Conservation (phyloP, 2,329 filamentous ascomycete species). For the Colletotrichum gigasporum region DNA sequence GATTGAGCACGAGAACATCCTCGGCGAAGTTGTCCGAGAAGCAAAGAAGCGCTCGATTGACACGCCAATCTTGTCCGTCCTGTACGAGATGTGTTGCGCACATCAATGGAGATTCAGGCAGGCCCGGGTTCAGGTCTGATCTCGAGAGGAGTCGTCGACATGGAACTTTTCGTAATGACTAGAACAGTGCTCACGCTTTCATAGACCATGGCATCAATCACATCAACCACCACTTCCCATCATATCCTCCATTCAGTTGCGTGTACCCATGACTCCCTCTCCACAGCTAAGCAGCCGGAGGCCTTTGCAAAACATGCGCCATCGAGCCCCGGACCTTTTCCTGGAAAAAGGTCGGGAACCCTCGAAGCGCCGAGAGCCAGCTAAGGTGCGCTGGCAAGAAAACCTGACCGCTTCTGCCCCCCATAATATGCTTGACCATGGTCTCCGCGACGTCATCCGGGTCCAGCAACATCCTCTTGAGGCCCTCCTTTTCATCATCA, state of each 20-base stretch:
- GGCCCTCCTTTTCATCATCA: not conserved
- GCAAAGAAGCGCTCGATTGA: slow-evolving; percentile 53
- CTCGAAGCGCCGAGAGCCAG: not conserved
- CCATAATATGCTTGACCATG: not conserved
- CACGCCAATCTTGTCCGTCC: slow-evolving; percentile 57
- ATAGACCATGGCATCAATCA: too few relatives aligned
- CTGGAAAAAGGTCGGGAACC: not conserved
- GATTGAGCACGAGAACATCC: slow-evolving; percentile 59
- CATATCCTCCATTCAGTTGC: too few relatives aligned
- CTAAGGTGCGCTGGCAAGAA: not conserved
- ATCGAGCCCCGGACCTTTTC: not conserved
- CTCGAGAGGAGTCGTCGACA: too few relatives aligned
- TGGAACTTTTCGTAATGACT: too few relatives aligned
- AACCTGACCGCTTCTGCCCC: not conserved
- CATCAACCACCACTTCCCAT: too few relatives aligned
- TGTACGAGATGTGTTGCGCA: slow-evolving; percentile 58
- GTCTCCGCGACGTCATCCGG: not conserved
- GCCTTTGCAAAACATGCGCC: not conserved
- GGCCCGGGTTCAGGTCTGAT: slow-evolving; percentile 42
- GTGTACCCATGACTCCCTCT: too few relatives aligned
- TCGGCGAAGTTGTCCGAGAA: slow-evolving; percentile 62
- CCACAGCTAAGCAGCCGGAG: too few relatives aligned
- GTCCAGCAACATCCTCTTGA: not conserved
- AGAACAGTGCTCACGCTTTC: too few relatives aligned
- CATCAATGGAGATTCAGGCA: slow-evolving; percentile 60